Conservation (phyloP, 2,329 filamentous ascomycete genomes). For the Colletotrichum spaethianum region DNA sequence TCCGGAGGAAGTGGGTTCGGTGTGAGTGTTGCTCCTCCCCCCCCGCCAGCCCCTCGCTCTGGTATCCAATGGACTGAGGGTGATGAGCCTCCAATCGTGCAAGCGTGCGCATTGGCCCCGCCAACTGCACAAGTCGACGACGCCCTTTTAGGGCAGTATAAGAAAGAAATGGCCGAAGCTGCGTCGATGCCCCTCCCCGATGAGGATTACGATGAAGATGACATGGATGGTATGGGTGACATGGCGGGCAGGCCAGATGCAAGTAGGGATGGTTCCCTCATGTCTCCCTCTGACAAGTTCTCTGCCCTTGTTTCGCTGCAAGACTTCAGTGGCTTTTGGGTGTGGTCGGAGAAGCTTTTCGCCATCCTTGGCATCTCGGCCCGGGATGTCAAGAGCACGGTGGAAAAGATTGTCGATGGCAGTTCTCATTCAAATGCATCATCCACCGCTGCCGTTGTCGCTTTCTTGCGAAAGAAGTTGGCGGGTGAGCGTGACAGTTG, state of each 20-base stretch:
- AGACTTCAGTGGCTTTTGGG: slow-evolving; percentile 69
- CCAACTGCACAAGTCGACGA: slow-evolving; percentile 92
- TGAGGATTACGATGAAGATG: too few relatives aligned
- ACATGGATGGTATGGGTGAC: slow-evolving; percentile 53
- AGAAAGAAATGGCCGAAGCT: slow-evolving; percentile 88
- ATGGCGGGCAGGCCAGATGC: background rate
- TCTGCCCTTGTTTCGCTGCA: slow-evolving; percentile 67
- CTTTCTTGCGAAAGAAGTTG: slow-evolving; percentile 63
- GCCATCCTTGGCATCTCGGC: slow-evolving; percentile 45
- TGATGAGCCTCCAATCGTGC: background rate
- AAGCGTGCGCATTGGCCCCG: slow-evolving; percentile 81
- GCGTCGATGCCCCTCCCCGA: slow-evolving; percentile 83
- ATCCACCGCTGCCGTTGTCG: slow-evolving; percentile 59
- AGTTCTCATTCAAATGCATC: slow-evolving; percentile 34
- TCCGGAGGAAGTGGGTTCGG: background rate
- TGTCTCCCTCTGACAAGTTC: slow-evolving; percentile 48
- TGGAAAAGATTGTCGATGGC: background rate
- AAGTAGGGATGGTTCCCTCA: slow-evolving; percentile 16
- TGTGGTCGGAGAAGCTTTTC: slow-evolving; percentile 50
- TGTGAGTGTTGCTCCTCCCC: too few relatives aligned
- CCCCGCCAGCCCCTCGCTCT: background rate
- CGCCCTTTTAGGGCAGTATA: slow-evolving; percentile 83
- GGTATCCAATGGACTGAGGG: background rate
- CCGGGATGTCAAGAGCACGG: background rate
- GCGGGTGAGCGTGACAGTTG: slow-evolving; percentile 66